Evolutionary conservation across 306 rosid genomes (phyloP).

Genomic region (Sophora flavescens): DNA sequence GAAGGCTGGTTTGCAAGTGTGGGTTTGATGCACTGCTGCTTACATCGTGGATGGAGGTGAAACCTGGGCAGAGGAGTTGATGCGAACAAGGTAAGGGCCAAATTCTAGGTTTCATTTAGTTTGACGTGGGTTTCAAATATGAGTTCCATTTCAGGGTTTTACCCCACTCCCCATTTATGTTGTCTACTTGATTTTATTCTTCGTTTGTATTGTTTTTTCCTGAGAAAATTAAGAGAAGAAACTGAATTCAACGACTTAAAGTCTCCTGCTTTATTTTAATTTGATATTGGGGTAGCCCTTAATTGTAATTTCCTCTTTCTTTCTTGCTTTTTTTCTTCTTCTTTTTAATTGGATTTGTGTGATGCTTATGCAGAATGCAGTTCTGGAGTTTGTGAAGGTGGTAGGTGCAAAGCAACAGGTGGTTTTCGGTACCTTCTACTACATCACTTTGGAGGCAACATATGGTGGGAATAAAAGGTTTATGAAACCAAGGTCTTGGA

Average conservation of each 20-base stretch:
- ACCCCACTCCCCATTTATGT: too few relatives aligned
- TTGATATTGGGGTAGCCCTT: not conserved
- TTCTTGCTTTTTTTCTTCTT: not conserved
- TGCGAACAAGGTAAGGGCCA: too few relatives aligned
- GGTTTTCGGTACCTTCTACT: conserved; percentile 53
- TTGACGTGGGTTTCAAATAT: too few relatives aligned
- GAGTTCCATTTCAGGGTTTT: too few relatives aligned
- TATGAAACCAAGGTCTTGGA: conserved; percentile 67
- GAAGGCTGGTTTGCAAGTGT: too few relatives aligned
- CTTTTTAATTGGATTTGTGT: not conserved
- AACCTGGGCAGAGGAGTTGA: too few relatives aligned
- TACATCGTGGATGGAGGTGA: too few relatives aligned
- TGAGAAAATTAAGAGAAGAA: not conserved
- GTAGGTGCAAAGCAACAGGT: conserved; percentile 49
- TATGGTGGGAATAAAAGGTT: conserved; percentile 53
- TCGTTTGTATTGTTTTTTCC: not conserved
- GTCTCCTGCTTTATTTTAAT: not conserved
- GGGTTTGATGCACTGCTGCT: too few relatives aligned
- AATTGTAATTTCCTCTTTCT: not conserved
- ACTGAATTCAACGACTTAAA: not conserved
- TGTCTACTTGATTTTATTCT: not conserved
- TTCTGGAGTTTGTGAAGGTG: conserved; percentile 53
- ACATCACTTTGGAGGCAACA: conserved; percentile 57
- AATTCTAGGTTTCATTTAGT: too few relatives aligned
- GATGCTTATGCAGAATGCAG: conserved; percentile 48